phyloP scores from a whole-genome alignment of 768 basidiomycete genomes.

The Rhizopogon salebrosus region DNA sequence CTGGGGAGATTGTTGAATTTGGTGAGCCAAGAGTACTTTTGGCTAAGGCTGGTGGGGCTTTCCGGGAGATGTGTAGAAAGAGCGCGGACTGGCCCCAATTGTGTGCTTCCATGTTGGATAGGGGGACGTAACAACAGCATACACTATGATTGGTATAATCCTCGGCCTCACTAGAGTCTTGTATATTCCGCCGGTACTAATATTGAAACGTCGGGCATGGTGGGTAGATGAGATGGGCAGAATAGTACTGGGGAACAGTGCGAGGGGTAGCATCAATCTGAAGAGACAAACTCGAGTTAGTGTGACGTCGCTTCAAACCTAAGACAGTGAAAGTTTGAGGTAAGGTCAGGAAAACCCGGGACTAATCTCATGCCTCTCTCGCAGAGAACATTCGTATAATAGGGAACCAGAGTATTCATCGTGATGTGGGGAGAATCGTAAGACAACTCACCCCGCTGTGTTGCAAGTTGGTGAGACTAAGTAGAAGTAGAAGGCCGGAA shows the following conservation, averaged over 20 bases:
- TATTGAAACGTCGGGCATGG: not conserved
- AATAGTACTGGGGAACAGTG: not conserved
- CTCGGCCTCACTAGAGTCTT: not conserved
- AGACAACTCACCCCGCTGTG: not conserved
- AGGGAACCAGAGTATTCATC: slow-evolving; percentile 59
- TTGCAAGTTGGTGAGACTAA: not conserved
- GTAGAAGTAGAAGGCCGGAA: no score
- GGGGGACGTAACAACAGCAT: not conserved
- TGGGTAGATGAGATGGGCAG: no score
- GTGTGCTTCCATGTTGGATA: slow-evolving; percentile 24
- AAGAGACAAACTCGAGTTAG: not conserved
- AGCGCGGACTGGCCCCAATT: slow-evolving; percentile 49
- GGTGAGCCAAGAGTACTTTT: slow-evolving; percentile 60
- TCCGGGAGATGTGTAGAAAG: slow-evolving; percentile 63
- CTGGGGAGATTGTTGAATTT: slow-evolving; percentile 72
- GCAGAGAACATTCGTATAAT: slow-evolving; percentile 43
- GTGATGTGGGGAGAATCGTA: not conserved
- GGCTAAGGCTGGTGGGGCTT: slow-evolving; percentile 46
- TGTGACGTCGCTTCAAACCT: not conserved
- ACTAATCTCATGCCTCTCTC: slow-evolving; percentile 33
- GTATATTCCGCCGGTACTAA: not conserved
- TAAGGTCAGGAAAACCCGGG: slow-evolving; percentile 47
- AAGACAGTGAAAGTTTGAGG: not conserved
- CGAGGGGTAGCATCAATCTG: not conserved
- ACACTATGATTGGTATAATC: not conserved